These are phyloP conservation scores for Lipomyces mesembrius DNA, from an alignment of 805 yeast genomes.

Conservation along the genomic window DNA sequence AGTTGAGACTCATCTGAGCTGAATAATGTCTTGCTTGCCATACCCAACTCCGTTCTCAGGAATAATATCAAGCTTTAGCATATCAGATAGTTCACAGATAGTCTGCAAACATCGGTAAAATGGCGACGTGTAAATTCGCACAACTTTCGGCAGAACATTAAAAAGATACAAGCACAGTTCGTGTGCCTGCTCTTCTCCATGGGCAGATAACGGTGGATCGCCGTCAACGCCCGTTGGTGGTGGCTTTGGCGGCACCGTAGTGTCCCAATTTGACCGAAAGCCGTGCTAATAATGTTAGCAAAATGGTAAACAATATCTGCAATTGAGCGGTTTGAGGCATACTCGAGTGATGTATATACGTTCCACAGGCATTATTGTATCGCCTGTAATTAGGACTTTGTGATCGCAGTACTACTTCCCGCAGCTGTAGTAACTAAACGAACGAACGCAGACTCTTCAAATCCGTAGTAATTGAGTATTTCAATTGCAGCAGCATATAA, in stretches of 20 bases:
- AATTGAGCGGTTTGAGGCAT: background rate
- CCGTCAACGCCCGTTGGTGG: constrained; percentile 89
- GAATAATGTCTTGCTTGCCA: constrained; percentile 5
- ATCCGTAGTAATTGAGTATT: background rate
- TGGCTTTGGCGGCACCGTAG: constrained; percentile 65
- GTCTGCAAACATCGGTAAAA: constrained; percentile 91
- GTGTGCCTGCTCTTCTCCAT: constrained; percentile 85
- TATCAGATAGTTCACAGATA: constrained; percentile 66
- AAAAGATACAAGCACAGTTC: constrained; percentile 70
- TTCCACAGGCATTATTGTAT: constrained; percentile 15
- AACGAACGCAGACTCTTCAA: background rate
- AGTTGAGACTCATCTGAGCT: background rate
- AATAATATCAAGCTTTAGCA: constrained; percentile 60
- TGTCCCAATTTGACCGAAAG: constrained; percentile 82
- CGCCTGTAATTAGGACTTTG: background rate
- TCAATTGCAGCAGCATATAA: background rate
- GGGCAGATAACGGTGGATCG: constrained; percentile 85
- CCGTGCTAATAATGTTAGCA: constrained; percentile 63
- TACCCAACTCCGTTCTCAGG: constrained; percentile 81
- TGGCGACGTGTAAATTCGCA: constrained; percentile 76
- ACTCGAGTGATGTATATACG: constrained; percentile 23
- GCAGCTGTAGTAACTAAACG: background rate
- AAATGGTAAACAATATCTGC: background rate
- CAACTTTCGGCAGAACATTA: constrained; percentile 62
- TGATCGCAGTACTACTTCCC: background rate